These are phyloP conservation scores for Ophiostoma novo-ulmi DNA, from an alignment of 2,329 filamentous ascomycete species.

Conservation along the genomic window DNA sequence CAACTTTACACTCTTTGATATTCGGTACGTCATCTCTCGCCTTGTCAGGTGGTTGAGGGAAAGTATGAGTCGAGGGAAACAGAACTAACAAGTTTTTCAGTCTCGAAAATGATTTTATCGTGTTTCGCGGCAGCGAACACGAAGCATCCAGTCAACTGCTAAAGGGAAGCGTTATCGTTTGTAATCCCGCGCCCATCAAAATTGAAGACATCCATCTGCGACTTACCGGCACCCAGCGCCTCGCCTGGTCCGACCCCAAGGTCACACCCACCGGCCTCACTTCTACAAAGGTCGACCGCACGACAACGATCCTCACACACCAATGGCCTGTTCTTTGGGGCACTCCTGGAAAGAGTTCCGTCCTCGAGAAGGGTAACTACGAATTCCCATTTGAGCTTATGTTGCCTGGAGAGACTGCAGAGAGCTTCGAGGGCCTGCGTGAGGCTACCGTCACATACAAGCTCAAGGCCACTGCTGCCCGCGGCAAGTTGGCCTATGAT, in stretches of 20 bases:
- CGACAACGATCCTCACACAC: slow-evolving; percentile 59
- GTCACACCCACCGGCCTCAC: slow-evolving; percentile 54
- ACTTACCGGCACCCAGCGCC: slow-evolving; percentile 62
- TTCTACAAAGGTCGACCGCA: slow-evolving; percentile 55
- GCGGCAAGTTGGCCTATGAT: slow-evolving; percentile 85
- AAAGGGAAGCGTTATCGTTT: slow-evolving; percentile 69
- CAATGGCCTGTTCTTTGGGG: slow-evolving; percentile 64
- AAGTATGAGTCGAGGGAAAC: not conserved
- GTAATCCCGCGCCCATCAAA: slow-evolving; percentile 61
- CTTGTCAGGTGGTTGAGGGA: not conserved
- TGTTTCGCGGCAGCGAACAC: slow-evolving; percentile 68
- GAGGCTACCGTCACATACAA: slow-evolving; percentile 87
- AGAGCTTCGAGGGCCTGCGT: slow-evolving; percentile 84
- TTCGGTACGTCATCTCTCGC: slow-evolving; percentile 43
- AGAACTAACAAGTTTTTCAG: slow-evolving; percentile 39
- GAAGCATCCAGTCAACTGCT: slow-evolving; percentile 72
- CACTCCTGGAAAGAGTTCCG: slow-evolving; percentile 50
- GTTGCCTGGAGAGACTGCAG: slow-evolving; percentile 66
- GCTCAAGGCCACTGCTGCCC: slow-evolving; percentile 80
- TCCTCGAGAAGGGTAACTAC: slow-evolving; percentile 69
- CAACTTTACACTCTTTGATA: slow-evolving; percentile 53
- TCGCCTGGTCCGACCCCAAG: slow-evolving; percentile 52
- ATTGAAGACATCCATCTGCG: slow-evolving; percentile 70
- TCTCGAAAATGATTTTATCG: slow-evolving; percentile 71
- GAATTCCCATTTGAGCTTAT: slow-evolving; percentile 75